phyloP scores from a whole-genome alignment of 345 rosid species.

The Populus euphratica region DNA sequence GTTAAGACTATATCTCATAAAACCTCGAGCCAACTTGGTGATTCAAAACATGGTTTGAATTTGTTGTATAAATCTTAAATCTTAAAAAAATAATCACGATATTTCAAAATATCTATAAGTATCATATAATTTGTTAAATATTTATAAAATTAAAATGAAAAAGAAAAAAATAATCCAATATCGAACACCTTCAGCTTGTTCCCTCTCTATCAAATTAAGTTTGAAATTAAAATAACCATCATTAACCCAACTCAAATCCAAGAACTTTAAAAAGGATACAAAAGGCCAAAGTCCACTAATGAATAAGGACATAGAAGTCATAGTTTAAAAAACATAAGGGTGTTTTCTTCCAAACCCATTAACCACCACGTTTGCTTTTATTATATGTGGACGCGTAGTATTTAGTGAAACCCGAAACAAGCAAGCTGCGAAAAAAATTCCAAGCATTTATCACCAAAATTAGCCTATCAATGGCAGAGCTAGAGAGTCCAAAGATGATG shows the following conservation, averaged over 20 bases:
- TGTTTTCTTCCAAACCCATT: constrained; percentile 20
- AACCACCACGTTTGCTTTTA: constrained; percentile 35
- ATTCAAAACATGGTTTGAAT: no score
- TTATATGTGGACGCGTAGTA: constrained; percentile 4
- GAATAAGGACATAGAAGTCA: constrained; percentile 16
- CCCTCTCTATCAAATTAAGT: constrained; percentile 15
- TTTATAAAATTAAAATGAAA: not conserved
- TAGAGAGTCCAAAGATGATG: constrained; percentile 62
- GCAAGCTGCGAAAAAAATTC: not conserved
- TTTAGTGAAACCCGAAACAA: constrained; percentile 8
- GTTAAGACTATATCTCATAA: no score
- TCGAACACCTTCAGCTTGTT: constrained; percentile 4
- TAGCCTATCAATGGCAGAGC: constrained; percentile 48
- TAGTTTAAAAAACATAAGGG: constrained; percentile 16
- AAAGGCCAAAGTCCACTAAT: not conserved
- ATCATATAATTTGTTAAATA: no score
- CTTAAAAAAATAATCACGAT: no score
- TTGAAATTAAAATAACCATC: constrained; percentile 4
- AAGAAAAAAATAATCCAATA: constrained; percentile 15
- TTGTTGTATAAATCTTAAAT: no score
- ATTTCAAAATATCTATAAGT: no score
- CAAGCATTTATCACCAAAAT: not conserved
- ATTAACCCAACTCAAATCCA: constrained; percentile 11
- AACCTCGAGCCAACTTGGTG: no score
- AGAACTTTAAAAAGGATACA: no score